A percentile compares a stretch with the other conserved stretches of the same genome.
These are phyloP conservation scores for Beauveria asiatica DNA, from an alignment of 2,329 filamentous ascomycete genomes.

Conservation along the genomic window DNA sequence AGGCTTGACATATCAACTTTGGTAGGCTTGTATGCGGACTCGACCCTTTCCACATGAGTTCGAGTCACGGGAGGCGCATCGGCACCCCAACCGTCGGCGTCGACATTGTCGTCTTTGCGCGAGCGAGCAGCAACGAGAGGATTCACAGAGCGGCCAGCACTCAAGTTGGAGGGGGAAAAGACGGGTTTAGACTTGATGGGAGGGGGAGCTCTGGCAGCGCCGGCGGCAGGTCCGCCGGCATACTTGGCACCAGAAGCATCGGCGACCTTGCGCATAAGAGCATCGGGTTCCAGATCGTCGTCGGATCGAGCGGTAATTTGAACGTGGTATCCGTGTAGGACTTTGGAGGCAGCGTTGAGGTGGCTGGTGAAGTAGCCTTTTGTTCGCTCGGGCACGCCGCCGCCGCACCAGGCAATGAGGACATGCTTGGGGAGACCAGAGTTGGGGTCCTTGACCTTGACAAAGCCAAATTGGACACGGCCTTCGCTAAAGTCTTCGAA, in stretches of 20 bases:
- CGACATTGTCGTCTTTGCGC: constrained; percentile 50
- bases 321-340: constrained; percentile 94
- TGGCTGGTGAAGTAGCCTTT: constrained; percentile 99
- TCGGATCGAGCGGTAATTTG: constrained; percentile 94
- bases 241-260: constrained; percentile 96
- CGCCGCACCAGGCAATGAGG: constrained; percentile 93
- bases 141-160: constrained; percentile 47
- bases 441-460: constrained; percentile 95
- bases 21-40: constrained; percentile 86
- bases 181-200: constrained; percentile 81
- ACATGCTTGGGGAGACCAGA: constrained; percentile 82
- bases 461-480: constrained; percentile 91
- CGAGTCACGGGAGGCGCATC: constrained; percentile 89
- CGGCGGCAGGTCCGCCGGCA: constrained; percentile 55
- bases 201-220: constrained; percentile 49
- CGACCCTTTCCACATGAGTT: constrained; percentile 83
- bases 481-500: constrained; percentile 96
- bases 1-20: constrained; percentile 90
- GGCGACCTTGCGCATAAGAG: constrained; percentile 85
- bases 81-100: constrained; percentile 86
- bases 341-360: constrained; percentile 76
- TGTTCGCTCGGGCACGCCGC: constrained; percentile 94
- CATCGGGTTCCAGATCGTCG: constrained; percentile 75
- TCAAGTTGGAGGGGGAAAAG: constrained; percentile 66
- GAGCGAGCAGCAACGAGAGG: constrained; percentile 59